phyloP scores from a whole-genome alignment of 129 eudicot genomes.

The Flaveria sonorensis region DNA sequence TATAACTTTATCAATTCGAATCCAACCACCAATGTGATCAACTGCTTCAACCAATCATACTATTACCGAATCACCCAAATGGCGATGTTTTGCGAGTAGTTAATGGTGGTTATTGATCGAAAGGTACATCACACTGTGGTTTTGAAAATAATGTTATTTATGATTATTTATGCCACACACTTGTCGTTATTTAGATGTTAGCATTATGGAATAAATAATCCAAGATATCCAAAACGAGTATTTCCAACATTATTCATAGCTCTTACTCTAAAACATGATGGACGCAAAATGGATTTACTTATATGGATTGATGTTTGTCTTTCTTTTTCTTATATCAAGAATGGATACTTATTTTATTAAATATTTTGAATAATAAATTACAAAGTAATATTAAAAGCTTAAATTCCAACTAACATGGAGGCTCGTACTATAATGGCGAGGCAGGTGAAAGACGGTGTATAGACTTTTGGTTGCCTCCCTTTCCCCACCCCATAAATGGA shows the following conservation, averaged over 20 bases:
- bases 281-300: background rate
- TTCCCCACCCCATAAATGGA: constrained; percentile 17
- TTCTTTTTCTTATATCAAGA: background rate
- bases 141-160: too few species aligned
- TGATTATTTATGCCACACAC: too few species aligned
- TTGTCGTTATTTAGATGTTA: too few species aligned
- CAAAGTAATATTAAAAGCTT: background rate
- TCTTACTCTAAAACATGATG: background rate
- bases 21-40: too few species aligned
- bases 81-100: too few species aligned
- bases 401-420: constrained; percentile 26
- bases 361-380: background rate
- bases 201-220: too few species aligned
- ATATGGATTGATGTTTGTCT: background rate
- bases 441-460: background rate
- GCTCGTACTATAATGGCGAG: background rate
- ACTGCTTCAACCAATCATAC: too few species aligned
- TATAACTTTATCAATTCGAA: too few species aligned
- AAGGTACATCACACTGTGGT: too few species aligned
- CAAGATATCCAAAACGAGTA: too few species aligned
- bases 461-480: background rate
- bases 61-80: too few species aligned
- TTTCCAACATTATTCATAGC: background rate
- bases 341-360: background rate
- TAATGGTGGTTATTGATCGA: too few species aligned